Evolutionary conservation across 129 eudicot genomes (phyloP).

Genomic region (Saussurea involucrata): DNA sequence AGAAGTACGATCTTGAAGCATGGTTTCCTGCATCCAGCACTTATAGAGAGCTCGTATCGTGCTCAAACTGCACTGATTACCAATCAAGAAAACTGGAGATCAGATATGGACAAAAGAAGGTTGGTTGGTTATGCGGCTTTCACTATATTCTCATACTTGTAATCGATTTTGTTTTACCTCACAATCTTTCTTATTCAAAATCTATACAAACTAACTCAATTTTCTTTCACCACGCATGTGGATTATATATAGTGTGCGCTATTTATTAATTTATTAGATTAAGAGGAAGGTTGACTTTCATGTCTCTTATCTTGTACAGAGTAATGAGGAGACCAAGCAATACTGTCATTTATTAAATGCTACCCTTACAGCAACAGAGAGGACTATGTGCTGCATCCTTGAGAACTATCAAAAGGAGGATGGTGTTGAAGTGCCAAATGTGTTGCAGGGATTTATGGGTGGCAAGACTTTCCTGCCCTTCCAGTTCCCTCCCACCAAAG

Average conservation of each 20-base stretch:
- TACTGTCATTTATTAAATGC: slow-evolving; percentile 80
- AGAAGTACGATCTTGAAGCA: slow-evolving; percentile 83
- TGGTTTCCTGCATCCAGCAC: slow-evolving; percentile 82
- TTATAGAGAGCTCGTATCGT: slow-evolving; percentile 82
- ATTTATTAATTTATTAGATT: background rate
- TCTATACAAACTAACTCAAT: background rate
- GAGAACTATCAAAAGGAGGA: slow-evolving; percentile 86
- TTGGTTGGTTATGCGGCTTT: slow-evolving; percentile 13
- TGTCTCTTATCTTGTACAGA: slow-evolving; percentile 31
- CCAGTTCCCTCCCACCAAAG: slow-evolving; percentile 33
- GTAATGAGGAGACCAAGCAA: slow-evolving; percentile 62
- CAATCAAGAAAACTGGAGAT: slow-evolving; percentile 34
- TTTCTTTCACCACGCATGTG: background rate
- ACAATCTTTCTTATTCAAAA: background rate
- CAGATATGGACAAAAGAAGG: slow-evolving; percentile 35
- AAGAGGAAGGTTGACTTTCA: background rate
- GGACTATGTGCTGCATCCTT: slow-evolving; percentile 86
- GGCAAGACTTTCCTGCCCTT: slow-evolving; percentile 90
- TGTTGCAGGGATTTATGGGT: slow-evolving; percentile 57
- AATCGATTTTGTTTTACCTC: background rate
- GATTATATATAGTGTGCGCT: background rate
- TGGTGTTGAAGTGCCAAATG: slow-evolving; percentile 84
- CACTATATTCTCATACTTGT: background rate
- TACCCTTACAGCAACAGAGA: slow-evolving; percentile 89
- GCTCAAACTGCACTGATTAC: slow-evolving; percentile 67